A percentile compares a stretch with the other conserved stretches of the same genome.
Evolutionary conservation across 2,329 filamentous ascomycete species (phyloP).

Genomic region (Arthrinium puccinioides): DNA sequence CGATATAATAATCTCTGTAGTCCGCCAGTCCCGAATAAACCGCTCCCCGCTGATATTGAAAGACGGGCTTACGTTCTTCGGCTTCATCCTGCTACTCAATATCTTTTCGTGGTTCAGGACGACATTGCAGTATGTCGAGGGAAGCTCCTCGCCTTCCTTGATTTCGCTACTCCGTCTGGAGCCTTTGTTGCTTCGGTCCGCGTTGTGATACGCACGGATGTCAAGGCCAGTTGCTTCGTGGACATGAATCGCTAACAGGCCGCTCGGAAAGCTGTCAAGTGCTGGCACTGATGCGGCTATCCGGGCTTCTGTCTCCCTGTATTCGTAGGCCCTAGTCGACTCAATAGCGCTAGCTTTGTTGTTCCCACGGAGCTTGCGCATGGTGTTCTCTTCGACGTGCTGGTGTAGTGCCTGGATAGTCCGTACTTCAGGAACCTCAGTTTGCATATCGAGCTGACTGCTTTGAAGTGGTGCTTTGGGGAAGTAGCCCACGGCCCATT

Average conservation of each 20-base stretch:
- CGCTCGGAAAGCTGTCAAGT: not conserved
- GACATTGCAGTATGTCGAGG: slow-evolving; percentile 1
- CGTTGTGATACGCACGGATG: slow-evolving; percentile 3
- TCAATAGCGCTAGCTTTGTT: not conserved
- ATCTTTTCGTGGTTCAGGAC: slow-evolving; percentile 2
- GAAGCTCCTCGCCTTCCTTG: slow-evolving; percentile 3
- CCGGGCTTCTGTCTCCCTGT: slow-evolving; percentile 1
- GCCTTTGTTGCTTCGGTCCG: not conserved
- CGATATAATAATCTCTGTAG: not conserved
- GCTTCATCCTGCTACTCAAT: slow-evolving; percentile 1
- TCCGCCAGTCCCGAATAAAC: slow-evolving; percentile 1
- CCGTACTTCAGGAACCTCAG: not conserved
- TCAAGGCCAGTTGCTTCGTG: slow-evolving; percentile 4
- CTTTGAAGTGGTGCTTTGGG: slow-evolving; percentile 1
- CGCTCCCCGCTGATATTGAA: slow-evolving; percentile 3
- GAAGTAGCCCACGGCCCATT: slow-evolving; percentile 3
- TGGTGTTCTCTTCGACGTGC: slow-evolving; percentile 1
- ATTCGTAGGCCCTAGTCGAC: not conserved
- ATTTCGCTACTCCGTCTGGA: not conserved
- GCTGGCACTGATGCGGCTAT: slow-evolving; percentile 1
- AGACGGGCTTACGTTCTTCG: slow-evolving; percentile 2
- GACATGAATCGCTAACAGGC: slow-evolving; percentile 1
- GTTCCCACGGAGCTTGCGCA: slow-evolving; percentile 2
- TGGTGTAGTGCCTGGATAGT: not conserved
- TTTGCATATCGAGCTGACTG: not conserved